Percentiles rank a stretch among this genome's conserved stretches.
phyloP scores from a whole-genome alignment of 1,284 basidiomycete species.

The Stereum hirsutum region DNA sequence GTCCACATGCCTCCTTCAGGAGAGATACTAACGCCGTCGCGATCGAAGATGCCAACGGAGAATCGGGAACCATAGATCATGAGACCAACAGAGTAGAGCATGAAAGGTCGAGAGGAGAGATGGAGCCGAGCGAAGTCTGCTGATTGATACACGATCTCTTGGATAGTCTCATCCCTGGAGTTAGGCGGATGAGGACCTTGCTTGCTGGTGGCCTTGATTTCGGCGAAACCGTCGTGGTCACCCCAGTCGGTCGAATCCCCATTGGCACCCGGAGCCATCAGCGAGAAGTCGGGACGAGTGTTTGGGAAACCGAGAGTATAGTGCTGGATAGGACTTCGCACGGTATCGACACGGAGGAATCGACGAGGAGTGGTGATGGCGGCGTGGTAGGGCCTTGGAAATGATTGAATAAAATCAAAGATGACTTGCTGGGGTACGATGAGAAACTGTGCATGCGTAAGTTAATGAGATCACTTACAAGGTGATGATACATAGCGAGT shows the following conservation, averaged over 20 bases:
- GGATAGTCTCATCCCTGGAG: neutral
- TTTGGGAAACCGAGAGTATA: neutral
- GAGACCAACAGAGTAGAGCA: conserved; percentile 14
- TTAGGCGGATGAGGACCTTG: neutral
- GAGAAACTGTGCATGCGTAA: neutral
- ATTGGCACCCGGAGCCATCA: neutral
- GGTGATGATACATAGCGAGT: neutral
- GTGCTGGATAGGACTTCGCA: no score
- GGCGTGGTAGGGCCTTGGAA: neutral
- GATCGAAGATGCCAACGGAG: conserved; percentile 14
- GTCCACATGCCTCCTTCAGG: conserved; percentile 6
- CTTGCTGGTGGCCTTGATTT: conserved; percentile 29
- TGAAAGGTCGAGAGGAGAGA: conserved; percentile 16
- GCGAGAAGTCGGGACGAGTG: neutral
- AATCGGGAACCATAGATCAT: conserved; percentile 14
- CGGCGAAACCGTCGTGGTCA: neutral
- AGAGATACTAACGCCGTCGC: conserved; percentile 12
- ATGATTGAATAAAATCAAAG: neutral
- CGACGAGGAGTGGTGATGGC: neutral
- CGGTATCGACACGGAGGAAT: neutral
- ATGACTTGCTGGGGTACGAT: neutral
- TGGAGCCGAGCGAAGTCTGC: conserved; percentile 17
- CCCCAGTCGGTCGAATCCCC: neutral
- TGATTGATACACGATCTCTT: conserved; percentile 2
- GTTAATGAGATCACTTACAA: neutral